Evolutionary conservation across 176 grass and related monocot genomes (phyloP), one percentile per base, ranked within the genome.

Genomic region (Aegilops umbellulata): DNA sequence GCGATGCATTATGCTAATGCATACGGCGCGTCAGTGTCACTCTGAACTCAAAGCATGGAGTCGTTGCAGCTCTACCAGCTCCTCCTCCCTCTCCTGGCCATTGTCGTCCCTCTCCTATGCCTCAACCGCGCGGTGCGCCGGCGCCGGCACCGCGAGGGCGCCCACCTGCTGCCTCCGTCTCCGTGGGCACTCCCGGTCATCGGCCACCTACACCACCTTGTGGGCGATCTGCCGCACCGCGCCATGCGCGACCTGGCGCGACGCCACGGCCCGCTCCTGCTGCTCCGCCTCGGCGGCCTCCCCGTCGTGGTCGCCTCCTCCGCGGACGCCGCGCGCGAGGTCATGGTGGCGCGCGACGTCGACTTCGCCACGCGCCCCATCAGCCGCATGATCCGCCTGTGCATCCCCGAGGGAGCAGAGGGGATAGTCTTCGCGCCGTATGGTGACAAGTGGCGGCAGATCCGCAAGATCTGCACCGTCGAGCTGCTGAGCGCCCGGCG

Each of bases 251-350:
- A 77, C 31, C 62, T 88, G 39, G 80, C 86, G 27, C 19, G 53
- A 51, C 77, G 46, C 8, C 88, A 72, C 10, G 78, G 88, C 62
- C 85, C 82, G 17, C 57, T 90, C 30, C 65, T 88, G 65, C 77
- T 74, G 73, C 84, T 92, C 82, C 76, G 77, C 20, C 84, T 92
- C 22, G 84, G 91, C 55, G 75, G 55, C n/a, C 67, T 88, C 24
- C 86, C 60, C 71, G 77, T 76, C 25, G 23, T 89, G 19, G 55
- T 92, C 9, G 57, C 83, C 55, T 86, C 80, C 22, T 92, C 90
- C 19, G 22, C 80, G 27, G 80, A 83, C 20, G 80, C 80, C 8
- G 83, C 87, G 2, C 77, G 65, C 44, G 91, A 87, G 77, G 79
- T 92, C 29, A 64, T 85, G 74, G 42, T 4, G 47, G 30, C 83